phyloP scores from a whole-genome alignment of 495 filamentous ascomycete species.

The Halenospora varia region DNA sequence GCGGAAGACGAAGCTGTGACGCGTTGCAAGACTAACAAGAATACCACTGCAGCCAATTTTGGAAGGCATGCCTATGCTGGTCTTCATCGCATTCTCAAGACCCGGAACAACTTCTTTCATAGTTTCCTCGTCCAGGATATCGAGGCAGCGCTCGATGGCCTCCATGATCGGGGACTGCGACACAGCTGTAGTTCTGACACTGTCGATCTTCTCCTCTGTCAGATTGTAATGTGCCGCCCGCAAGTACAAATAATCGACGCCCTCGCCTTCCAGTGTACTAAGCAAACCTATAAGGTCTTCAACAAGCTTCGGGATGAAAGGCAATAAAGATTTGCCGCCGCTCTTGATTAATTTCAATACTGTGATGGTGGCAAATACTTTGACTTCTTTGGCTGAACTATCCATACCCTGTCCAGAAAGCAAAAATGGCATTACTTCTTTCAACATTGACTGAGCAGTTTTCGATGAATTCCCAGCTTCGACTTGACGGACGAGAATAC shows the following conservation, averaged over 20 bases:
- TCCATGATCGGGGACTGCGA: conserved; percentile 89
- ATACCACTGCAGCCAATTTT: conserved; percentile 88
- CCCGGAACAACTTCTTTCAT: conserved; percentile 68
- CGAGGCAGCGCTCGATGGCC: conserved; percentile 84
- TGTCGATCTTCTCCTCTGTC: conserved; percentile 81
- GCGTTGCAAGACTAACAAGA: conserved; percentile 80
- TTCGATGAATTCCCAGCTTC: conserved; percentile 70
- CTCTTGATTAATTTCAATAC: conserved; percentile 86
- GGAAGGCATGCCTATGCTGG: conserved; percentile 82
- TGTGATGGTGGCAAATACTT: conserved; percentile 66
- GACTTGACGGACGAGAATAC: conserved; percentile 77
- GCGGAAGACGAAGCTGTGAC: conserved; percentile 66
- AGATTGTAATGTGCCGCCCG: conserved; percentile 83
- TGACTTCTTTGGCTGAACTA: conserved; percentile 80
- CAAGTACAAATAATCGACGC: conserved; percentile 86
- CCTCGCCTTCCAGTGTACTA: conserved; percentile 81
- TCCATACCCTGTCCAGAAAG: conserved; percentile 86
- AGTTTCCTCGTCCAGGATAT: conserved; percentile 71
- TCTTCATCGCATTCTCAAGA: conserved; percentile 74
- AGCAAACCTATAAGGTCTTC: conserved; percentile 75
- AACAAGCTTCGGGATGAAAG: conserved; percentile 76
- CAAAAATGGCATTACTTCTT: conserved; percentile 82
- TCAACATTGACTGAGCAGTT: conserved; percentile 72
- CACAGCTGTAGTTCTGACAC: conserved; percentile 71
- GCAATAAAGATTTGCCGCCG: conserved; percentile 65